A percentile compares a stretch with the other conserved stretches of the same genome.
phyloP scores from a whole-genome alignment of 192 early-diverging fungal species.

The Oehlia diaphana region DNA sequence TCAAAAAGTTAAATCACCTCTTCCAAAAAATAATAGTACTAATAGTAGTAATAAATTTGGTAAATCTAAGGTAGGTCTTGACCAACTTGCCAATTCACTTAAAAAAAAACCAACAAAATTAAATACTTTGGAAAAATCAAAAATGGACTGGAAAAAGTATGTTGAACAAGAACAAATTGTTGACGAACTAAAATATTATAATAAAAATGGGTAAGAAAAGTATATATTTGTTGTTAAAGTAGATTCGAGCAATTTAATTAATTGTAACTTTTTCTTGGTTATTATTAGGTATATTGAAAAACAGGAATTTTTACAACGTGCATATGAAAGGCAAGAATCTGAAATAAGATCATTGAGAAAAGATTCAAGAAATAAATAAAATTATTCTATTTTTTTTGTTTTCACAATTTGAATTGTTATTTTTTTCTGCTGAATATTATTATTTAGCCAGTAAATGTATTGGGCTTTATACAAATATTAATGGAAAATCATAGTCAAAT shows the following conservation, averaged over 20 bases:
- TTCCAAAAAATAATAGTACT: not conserved
- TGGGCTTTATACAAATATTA: too few relatives aligned
- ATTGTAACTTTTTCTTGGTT: not conserved
- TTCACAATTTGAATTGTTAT: too few relatives aligned
- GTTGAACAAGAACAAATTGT: slow-evolving; percentile 63
- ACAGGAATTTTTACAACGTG: slow-evolving; percentile 63
- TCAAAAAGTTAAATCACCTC: not conserved
- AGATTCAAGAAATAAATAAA: not conserved
- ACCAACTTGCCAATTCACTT: slow-evolving; percentile 35
- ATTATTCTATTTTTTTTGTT: not conserved
- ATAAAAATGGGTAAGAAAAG: slow-evolving; percentile 61
- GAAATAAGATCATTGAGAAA: slow-evolving; percentile 41
- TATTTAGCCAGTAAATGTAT: too few relatives aligned
- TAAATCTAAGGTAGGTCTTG: slow-evolving; percentile 36
- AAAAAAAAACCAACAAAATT: slow-evolving; percentile 60
- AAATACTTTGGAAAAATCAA: slow-evolving; percentile 70
- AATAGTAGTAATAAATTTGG: slow-evolving; percentile 7
- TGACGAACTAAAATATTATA: slow-evolving; percentile 61
- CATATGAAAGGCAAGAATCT: slow-evolving; percentile 58
- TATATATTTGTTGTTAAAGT: not conserved
- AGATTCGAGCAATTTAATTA: not conserved
- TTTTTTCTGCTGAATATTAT: too few relatives aligned
- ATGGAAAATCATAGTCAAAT: too few relatives aligned
- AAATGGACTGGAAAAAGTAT: slow-evolving; percentile 67
- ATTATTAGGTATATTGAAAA: slow-evolving; percentile 63